These are phyloP conservation scores for Stagonosporopsis rhizophila DNA, from an alignment of 2,329 filamentous ascomycete genomes.

Conservation along the genomic window DNA sequence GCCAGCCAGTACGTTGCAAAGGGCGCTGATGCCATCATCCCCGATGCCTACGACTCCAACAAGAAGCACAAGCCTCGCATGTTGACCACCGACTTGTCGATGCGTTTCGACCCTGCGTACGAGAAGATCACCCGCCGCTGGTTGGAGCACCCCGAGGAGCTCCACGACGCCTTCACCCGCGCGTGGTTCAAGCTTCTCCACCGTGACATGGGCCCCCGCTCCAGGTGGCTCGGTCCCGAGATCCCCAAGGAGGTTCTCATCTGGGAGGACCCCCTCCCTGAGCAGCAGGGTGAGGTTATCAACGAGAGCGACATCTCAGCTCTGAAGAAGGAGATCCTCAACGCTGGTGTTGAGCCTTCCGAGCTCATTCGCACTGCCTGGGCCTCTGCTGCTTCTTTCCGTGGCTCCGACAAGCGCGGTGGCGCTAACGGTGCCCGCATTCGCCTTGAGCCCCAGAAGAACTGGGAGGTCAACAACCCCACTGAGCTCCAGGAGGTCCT, in stretches of 20 bases:
- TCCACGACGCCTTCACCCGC: conserved; percentile 72
- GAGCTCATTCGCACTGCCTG: conserved; percentile 64
- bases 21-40: conserved; percentile 70
- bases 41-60: conserved; percentile 71
- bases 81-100: conserved; percentile 76
- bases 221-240: conserved; percentile 77
- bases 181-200: conserved; percentile 87
- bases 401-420: conserved; percentile 77
- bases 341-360: conserved; percentile 64
- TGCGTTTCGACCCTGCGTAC: conserved; percentile 74
- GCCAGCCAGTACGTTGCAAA: conserved; percentile 80
- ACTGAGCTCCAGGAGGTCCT: conserved; percentile 69
- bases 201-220: conserved; percentile 76
- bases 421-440: conserved; percentile 83
- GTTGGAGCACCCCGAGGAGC: conserved; percentile 71
- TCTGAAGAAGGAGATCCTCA: conserved; percentile 73
- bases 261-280: conserved; percentile 78
- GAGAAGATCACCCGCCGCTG: conserved; percentile 78
- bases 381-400: conserved; percentile 48
- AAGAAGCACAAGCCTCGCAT: conserved; percentile 79
- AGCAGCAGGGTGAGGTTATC: conserved; percentile 64
- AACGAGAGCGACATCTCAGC: conserved; percentile 67
- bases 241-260: conserved; percentile 71
- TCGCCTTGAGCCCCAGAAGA: conserved; percentile 73
- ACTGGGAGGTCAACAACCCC: conserved; percentile 79